Conservation (phyloP, 108 stramenopile genomes). For the Cylindrotheca closterium region DNA sequence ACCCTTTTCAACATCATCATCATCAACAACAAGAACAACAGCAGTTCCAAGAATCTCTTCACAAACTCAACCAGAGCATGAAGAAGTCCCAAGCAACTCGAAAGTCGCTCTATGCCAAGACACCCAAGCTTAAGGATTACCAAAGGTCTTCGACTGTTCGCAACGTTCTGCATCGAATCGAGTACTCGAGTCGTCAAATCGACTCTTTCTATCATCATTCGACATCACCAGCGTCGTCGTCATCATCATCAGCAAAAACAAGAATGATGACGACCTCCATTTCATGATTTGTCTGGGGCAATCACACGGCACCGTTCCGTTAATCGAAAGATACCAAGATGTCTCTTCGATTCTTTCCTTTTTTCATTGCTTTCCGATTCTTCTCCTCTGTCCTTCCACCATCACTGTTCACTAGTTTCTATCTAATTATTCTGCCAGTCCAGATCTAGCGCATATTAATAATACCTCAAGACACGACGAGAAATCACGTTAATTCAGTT, state of each 20-base stretch:
- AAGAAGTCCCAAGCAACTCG: conserved; percentile 1
- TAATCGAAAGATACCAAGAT: background rate
- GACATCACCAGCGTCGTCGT: too few relatives aligned
- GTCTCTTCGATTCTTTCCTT: background rate
- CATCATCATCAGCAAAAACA: too few relatives aligned
- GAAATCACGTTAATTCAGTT: too few relatives aligned
- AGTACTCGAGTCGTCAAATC: conserved; percentile 9
- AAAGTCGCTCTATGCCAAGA: background rate
- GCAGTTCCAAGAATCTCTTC: background rate
- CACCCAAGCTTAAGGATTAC: conserved; percentile 2
- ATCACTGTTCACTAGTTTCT: too few relatives aligned
- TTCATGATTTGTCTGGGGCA: too few relatives aligned
- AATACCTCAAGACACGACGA: too few relatives aligned
- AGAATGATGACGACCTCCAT: too few relatives aligned
- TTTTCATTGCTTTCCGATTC: background rate
- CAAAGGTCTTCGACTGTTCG: background rate
- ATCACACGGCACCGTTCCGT: too few relatives aligned
- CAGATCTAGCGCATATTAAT: too few relatives aligned
- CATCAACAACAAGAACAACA: background rate
- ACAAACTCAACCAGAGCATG: conserved; percentile 11
- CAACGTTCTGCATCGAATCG: background rate
- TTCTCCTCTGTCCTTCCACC: background rate
- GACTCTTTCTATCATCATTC: conserved; percentile 5
- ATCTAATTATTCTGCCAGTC: too few relatives aligned
- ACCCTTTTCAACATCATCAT: too few relatives aligned